Conservation (phyloP, 2,329 filamentous ascomycete species). For the Colletotrichum sp. region DNA sequence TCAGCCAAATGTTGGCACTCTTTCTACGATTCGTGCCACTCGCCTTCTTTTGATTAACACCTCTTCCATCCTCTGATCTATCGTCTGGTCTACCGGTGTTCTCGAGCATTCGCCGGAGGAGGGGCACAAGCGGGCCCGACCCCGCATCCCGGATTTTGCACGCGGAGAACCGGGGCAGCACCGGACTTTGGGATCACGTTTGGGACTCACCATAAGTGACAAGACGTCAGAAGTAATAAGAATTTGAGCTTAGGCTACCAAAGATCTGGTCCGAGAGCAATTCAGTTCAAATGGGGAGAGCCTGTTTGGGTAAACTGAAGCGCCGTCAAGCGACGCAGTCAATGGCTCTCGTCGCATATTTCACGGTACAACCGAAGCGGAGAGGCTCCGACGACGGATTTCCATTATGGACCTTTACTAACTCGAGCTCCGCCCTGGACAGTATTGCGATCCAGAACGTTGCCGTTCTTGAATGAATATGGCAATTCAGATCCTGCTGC, state of each 20-base stretch:
- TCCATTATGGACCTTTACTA: rapidly evolving
- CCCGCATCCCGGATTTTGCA: background rate
- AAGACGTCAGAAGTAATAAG: background rate
- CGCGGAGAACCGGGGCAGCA: background rate
- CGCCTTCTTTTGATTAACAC: rapidly evolving
- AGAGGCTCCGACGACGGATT: background rate
- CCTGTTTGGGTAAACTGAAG: background rate
- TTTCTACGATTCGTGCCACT: rapidly evolving
- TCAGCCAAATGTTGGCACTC: rapidly evolving
- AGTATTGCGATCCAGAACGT: too few relatives aligned
- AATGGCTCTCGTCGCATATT: too few relatives aligned
- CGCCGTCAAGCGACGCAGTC: background rate
- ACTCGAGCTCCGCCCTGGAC: background rate
- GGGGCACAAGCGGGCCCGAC: background rate
- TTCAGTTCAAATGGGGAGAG: too few relatives aligned
- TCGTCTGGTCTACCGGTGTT: rapidly evolving
- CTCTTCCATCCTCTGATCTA: background rate
- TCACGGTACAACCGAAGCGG: background rate
- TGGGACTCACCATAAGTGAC: background rate
- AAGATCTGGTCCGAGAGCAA: too few relatives aligned
- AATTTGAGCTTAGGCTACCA: too few relatives aligned
- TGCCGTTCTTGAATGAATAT: too few relatives aligned
- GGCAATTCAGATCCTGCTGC: too few relatives aligned
- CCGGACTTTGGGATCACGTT: background rate
- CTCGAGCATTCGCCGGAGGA: background rate